Evolutionary conservation across 176 grass and related monocot genomes (phyloP).

Genomic region (Oropetium thomaeum): DNA sequence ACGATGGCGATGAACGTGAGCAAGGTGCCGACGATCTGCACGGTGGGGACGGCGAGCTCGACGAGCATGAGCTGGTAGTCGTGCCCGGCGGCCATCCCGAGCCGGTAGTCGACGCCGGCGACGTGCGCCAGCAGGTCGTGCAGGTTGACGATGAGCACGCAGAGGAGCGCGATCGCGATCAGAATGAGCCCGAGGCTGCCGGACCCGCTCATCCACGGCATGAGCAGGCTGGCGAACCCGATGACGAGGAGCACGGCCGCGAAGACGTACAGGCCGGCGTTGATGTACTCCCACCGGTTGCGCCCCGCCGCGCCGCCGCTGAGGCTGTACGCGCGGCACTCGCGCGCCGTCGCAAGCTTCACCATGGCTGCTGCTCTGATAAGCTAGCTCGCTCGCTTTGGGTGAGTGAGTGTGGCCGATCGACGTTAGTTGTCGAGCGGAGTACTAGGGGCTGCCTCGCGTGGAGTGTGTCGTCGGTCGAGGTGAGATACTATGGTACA

Average conservation of each 20-base stretch:
- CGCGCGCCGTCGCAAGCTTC: conserved; percentile 78
- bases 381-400: not conserved
- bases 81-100: conserved; percentile 39
- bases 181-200: conserved; percentile 42
- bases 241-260: conserved; percentile 37
- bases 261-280: conserved; percentile 68
- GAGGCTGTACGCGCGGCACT: conserved; percentile 64
- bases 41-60: conserved; percentile 60
- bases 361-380: conserved; percentile 47
- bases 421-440: too few relatives aligned
- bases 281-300: conserved; percentile 87
- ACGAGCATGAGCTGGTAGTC: conserved; percentile 72
- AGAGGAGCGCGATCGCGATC: conserved; percentile 35
- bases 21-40: conserved; percentile 46
- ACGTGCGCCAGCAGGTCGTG: conserved; percentile 76
- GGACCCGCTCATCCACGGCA: conserved; percentile 11
- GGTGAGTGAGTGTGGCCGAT: too few relatives aligned
- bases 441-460: too few relatives aligned
- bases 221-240: conserved; percentile 55
- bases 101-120: conserved; percentile 63
- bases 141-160: conserved; percentile 41
- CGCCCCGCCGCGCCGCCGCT: conserved; percentile 12
- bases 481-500: not conserved
- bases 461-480: not conserved
- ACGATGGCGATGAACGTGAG: conserved; percentile 60